phyloP scores from a whole-genome alignment of 306 rosid genomes.

The Prunus dulcis region DNA sequence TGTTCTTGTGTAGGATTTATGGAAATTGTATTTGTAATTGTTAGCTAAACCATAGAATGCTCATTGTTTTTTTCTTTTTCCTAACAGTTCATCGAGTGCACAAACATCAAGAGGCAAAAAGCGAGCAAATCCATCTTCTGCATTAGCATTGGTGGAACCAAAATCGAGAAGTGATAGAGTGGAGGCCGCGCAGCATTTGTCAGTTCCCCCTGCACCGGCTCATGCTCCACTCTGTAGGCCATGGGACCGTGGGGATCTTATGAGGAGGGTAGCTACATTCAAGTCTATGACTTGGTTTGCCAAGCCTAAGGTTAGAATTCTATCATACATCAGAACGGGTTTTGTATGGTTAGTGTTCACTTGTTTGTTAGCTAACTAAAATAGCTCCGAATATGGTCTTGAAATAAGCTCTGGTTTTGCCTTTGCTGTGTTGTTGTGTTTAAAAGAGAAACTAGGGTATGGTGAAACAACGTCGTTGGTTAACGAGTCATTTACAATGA shows the following conservation, averaged over 20 bases:
- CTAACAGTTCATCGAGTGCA: constrained; percentile 44
- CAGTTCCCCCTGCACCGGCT: constrained; percentile 24
- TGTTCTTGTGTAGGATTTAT: not conserved
- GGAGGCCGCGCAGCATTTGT: constrained; percentile 35
- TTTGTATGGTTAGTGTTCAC: not conserved
- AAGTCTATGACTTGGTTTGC: constrained; percentile 98
- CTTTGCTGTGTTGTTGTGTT: not conserved
- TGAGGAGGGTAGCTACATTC: constrained; percentile 76
- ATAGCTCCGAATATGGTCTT: not conserved
- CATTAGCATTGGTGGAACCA: constrained; percentile 43
- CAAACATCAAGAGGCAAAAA: constrained; percentile 54
- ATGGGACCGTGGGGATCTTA: constrained; percentile 87
- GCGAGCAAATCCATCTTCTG: constrained; percentile 51
- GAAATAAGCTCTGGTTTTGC: not conserved
- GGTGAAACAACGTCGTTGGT: not conserved
- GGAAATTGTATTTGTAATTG: not conserved
- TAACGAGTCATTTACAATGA: not conserved
- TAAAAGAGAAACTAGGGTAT: not conserved
- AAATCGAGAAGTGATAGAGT: constrained; percentile 38
- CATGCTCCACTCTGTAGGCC: constrained; percentile 66
- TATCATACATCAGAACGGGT: not conserved
- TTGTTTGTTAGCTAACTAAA: not conserved
- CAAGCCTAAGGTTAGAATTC: constrained; percentile 68
- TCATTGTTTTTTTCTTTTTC: not conserved
- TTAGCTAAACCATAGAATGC: not conserved